Conservation (phyloP, 106 monocot species). For the Iris macrosiphon region DNA sequence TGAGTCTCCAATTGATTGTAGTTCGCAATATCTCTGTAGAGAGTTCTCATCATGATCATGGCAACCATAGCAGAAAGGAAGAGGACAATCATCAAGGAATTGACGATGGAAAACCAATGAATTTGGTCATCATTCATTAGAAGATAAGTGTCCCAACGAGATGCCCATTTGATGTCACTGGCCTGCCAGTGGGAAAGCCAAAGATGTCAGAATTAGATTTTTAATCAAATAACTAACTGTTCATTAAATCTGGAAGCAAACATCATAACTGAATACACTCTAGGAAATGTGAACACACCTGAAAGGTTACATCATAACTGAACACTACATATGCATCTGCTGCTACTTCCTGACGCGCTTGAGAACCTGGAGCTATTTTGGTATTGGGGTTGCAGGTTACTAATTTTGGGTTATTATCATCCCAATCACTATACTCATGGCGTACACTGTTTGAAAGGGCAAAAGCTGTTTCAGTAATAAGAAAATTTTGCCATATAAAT, state of each 20-base stretch:
- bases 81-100: constrained; percentile 62
- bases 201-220: neutral
- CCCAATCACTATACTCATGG: constrained; percentile 40
- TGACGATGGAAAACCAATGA: constrained; percentile 68
- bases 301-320: constrained; percentile 51
- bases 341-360: constrained; percentile 38
- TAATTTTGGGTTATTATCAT: neutral
- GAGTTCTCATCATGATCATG: constrained; percentile 64
- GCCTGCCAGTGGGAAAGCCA: constrained; percentile 13
- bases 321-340: constrained; percentile 34
- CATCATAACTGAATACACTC: too few relatives aligned
- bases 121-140: constrained; percentile 68
- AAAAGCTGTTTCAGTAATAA: too few relatives aligned
- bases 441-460: neutral
- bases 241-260: too few relatives aligned
- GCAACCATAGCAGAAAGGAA: constrained; percentile 70
- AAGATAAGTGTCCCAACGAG: constrained; percentile 74
- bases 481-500: too few relatives aligned
- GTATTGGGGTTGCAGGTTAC: neutral
- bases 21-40: constrained; percentile 62
- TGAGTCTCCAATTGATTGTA: constrained; percentile 63
- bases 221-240: neutral
- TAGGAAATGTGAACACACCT: constrained; percentile 17
- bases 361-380: neutral
- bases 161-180: constrained; percentile 69